These are phyloP conservation scores for Fraxinus paxiana DNA, from an alignment of 305 asterid genomes.

Conservation along the genomic window DNA sequence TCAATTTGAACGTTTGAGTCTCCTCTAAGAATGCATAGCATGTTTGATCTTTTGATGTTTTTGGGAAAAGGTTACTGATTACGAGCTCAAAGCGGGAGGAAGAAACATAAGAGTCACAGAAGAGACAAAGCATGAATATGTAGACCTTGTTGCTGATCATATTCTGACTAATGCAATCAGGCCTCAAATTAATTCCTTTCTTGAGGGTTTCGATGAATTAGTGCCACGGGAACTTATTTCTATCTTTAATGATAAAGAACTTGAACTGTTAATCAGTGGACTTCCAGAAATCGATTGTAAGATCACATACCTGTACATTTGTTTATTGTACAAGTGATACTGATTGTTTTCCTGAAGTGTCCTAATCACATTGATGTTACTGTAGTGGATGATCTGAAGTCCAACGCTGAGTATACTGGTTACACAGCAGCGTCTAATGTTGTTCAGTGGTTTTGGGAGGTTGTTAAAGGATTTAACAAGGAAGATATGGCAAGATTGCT, in stretches of 20 bases:
- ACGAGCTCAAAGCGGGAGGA: conserved; percentile 98
- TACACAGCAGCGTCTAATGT: conserved; percentile 75
- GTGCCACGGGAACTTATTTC: conserved; percentile 88
- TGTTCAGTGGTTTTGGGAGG: conserved; percentile 98
- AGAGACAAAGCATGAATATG: conserved; percentile 97
- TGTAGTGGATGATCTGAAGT: conserved; percentile 93
- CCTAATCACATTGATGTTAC: conserved; percentile 24
- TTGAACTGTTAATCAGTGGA: conserved; percentile 90
- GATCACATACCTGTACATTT: conserved; percentile 29
- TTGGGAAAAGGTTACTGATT: conserved; percentile 77
- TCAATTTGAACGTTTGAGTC: neutral
- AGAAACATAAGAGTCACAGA: conserved; percentile 93
- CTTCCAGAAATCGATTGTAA: conserved; percentile 98
- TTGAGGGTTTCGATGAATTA: conserved; percentile 88
- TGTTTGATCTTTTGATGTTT: conserved; percentile 12
- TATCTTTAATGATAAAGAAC: conserved; percentile 92
- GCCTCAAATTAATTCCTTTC: conserved; percentile 92
- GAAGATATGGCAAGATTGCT: conserved; percentile 98
- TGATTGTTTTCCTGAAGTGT: neutral
- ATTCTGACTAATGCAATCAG: conserved; percentile 94
- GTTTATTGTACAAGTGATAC: conserved; percentile 1
- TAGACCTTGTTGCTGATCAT: conserved; percentile 98
- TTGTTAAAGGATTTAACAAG: conserved; percentile 80
- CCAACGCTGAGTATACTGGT: conserved; percentile 88
- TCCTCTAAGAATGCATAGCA: conserved; percentile 5